phyloP scores from a whole-genome alignment of 352 stramenopile species.

The Globisporangium orthogonon region DNA sequence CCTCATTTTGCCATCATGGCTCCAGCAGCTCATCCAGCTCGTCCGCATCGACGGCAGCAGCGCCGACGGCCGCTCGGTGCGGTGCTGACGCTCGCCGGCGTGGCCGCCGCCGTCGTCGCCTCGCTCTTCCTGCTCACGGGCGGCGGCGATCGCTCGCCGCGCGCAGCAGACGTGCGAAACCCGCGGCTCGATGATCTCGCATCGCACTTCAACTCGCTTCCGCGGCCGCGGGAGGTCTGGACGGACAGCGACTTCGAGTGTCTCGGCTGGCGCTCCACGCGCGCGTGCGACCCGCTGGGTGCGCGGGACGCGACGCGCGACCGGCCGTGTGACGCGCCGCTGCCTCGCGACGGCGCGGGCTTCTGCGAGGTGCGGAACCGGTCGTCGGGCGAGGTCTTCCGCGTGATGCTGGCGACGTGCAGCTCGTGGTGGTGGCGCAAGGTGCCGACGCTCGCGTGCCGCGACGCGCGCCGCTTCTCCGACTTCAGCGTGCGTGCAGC shows the following conservation, averaged over 20 bases:
- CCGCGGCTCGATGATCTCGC: no score
- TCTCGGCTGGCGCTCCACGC: conserved; percentile 63
- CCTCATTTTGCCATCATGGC: no score
- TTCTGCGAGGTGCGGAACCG: conserved; percentile 71
- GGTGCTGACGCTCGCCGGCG: no score
- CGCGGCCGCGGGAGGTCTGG: conserved; percentile 26
- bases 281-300: conserved; percentile 54
- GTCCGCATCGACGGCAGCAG: no score
- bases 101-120: no score
- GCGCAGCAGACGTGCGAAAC: no score
- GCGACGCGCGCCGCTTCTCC: conserved; percentile 50
- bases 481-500: conserved; percentile 46
- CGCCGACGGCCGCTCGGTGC: no score
- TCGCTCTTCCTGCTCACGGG: no score
- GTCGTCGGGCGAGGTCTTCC: conserved; percentile 41
- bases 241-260: conserved; percentile 62
- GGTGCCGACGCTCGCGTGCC: conserved; percentile 45
- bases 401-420: conserved; percentile 70
- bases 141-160: no score
- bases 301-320: conserved; percentile 33
- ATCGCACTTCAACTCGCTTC: no score
- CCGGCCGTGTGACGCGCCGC: conserved; percentile 31
- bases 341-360: conserved; percentile 37
- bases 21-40: no score
- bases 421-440: conserved; percentile 65